phyloP scores from a whole-genome alignment of 495 filamentous ascomycete species.

The Ascobolus immersus region DNA sequence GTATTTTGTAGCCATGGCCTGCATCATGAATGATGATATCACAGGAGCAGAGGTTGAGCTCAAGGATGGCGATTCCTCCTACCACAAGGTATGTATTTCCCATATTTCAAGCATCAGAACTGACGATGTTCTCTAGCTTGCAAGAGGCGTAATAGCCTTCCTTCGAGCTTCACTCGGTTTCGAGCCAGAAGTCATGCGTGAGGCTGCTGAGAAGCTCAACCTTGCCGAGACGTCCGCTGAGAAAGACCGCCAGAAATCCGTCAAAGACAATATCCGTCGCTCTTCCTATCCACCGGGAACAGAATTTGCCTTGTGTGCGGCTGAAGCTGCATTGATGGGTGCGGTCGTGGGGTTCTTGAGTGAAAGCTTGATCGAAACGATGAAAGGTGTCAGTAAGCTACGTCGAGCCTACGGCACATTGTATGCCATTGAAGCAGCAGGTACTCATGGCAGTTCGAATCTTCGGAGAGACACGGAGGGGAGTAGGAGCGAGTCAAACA shows the following conservation, averaged over 20 bases:
- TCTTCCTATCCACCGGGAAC: constrained; percentile 55
- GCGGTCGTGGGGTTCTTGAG: constrained; percentile 75
- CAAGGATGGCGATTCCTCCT: constrained; percentile 52
- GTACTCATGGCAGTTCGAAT: background rate
- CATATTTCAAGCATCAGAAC: background rate
- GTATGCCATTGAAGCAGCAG: constrained; percentile 31
- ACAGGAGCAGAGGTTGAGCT: constrained; percentile 57
- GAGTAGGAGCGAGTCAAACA: too few species aligned
- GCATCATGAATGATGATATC: constrained; percentile 88
- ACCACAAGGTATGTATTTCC: constrained; percentile 37
- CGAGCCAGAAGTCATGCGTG: constrained; percentile 79
- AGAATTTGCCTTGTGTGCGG: constrained; percentile 57
- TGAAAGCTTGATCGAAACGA: constrained; percentile 73
- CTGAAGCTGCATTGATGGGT: constrained; percentile 65
- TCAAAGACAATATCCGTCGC: constrained; percentile 27
- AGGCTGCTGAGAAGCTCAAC: constrained; percentile 44
- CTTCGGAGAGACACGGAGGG: constrained; percentile 5
- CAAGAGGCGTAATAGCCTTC: constrained; percentile 56
- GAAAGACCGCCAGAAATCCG: constrained; percentile 49
- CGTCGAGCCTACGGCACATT: constrained; percentile 71
- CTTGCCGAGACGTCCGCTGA: constrained; percentile 60
- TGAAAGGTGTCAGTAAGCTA: constrained; percentile 81
- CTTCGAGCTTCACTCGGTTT: constrained; percentile 72
- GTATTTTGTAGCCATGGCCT: constrained; percentile 18
- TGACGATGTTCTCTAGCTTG: constrained; percentile 28